These are phyloP conservation scores for Camelina neglecta DNA, from an alignment of 345 rosid genomes.

Conservation along the genomic window DNA sequence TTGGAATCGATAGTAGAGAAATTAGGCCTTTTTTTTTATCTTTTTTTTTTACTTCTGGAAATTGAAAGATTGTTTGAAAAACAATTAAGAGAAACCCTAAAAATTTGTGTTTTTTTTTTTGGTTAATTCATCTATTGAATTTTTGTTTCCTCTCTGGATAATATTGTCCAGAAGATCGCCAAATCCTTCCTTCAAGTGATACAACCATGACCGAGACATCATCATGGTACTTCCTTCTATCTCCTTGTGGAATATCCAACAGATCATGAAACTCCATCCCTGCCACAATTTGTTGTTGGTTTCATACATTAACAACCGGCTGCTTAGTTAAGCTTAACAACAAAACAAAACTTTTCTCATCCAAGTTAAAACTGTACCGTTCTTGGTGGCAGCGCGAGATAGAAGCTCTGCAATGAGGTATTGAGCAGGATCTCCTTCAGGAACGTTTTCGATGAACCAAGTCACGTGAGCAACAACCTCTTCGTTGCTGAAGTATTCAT, in stretches of 20 bases:
- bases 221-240: constrained; percentile 92
- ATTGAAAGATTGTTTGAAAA: constrained; percentile 21
- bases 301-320: background rate
- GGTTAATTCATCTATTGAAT: constrained; percentile 36
- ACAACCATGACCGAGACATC: constrained; percentile 98
- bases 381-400: constrained; percentile 94
- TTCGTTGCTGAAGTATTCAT: constrained; percentile 94
- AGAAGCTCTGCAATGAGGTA: constrained; percentile 91
- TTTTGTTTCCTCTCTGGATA: constrained; percentile 40
- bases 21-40: background rate
- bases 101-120: background rate
- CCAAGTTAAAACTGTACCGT: constrained; percentile 52
- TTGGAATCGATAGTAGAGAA: background rate
- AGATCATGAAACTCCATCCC: constrained; percentile 96
- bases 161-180: constrained; percentile 89
- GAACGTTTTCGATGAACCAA: constrained; percentile 97
- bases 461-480: constrained; percentile 95
- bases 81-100: constrained; percentile 26
- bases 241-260: constrained; percentile 93
- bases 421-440: constrained; percentile 98
- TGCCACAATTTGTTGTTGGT: constrained; percentile 37
- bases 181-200: constrained; percentile 94
- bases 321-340: background rate
- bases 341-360: background rate
- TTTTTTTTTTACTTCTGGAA: constrained; percentile 8